These are phyloP conservation scores for Colletotrichum sp. DNA, from an alignment of 2,329 filamentous ascomycete species.

Conservation along the genomic window DNA sequence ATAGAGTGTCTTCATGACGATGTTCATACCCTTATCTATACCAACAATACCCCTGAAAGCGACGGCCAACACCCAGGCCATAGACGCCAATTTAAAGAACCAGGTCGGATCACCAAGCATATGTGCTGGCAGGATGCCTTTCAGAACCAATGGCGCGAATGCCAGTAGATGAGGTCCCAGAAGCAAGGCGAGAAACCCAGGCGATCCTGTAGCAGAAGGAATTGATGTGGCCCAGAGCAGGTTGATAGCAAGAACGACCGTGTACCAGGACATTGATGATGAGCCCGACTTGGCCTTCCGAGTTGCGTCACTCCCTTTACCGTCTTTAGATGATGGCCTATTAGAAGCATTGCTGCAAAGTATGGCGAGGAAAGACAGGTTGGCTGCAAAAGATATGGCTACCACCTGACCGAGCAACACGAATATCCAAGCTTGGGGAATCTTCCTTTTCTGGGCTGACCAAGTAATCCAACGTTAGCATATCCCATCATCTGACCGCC, in stretches of 20 bases:
- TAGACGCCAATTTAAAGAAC: neutral
- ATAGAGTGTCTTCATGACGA: conserved; percentile 18
- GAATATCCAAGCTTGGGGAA: conserved; percentile 27
- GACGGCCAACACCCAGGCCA: conserved; percentile 11
- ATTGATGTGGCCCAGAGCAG: conserved; percentile 20
- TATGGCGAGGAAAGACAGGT: conserved; percentile 30
- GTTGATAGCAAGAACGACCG: conserved; percentile 16
- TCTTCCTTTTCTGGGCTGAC: conserved; percentile 20
- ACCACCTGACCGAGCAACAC: conserved; percentile 31
- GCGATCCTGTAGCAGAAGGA: conserved; percentile 5
- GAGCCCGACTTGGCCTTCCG: neutral
- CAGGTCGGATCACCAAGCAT: conserved; percentile 10
- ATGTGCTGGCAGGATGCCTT: neutral
- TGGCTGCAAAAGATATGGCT: conserved; percentile 30
- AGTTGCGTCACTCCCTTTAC: neutral
- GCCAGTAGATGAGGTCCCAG: conserved; percentile 28
- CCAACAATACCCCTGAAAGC: neutral
- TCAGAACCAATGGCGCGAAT: conserved; percentile 27
- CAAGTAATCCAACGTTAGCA: too few species aligned
- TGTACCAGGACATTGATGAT: conserved; percentile 1
- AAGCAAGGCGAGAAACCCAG: conserved; percentile 24
- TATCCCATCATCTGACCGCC: neutral
- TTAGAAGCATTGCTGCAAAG: neutral
- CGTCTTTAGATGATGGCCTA: neutral
- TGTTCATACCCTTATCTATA: neutral